Conservation (phyloP, 2,329 filamentous ascomycete genomes). For the Aspergillus sp. region DNA sequence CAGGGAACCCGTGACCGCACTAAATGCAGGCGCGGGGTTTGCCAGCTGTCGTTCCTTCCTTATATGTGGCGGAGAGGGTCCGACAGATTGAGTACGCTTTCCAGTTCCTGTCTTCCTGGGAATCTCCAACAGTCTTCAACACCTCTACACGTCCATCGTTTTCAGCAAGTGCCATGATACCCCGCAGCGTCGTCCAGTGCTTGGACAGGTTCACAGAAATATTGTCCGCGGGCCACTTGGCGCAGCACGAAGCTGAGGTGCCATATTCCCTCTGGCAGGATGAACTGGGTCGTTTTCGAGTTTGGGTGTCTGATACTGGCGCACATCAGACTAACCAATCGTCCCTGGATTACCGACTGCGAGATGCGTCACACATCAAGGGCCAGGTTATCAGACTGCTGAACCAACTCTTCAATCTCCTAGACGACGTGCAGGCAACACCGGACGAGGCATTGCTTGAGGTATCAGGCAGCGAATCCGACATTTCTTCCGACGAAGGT, state of each 20-base stretch:
- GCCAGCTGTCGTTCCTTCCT: no score
- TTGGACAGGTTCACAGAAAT: not conserved
- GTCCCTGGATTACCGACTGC: constrained; percentile 18
- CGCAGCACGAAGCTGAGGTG: not conserved
- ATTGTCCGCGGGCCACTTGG: not conserved
- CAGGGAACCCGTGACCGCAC: no score
- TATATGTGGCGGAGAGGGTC: no score
- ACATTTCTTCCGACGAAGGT: constrained; percentile 1
- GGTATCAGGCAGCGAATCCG: constrained; percentile 1
- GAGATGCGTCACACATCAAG: constrained; percentile 12
- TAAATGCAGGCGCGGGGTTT: no score
- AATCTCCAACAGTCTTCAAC: no score
- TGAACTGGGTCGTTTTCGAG: constrained; percentile 6
- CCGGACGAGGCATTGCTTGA: not conserved
- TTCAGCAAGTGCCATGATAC: not conserved
- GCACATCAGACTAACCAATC: constrained; percentile 14
- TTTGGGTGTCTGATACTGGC: constrained; percentile 20
- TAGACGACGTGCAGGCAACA: constrained; percentile 1
- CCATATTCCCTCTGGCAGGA: constrained; percentile 3
- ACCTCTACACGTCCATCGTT: no score
- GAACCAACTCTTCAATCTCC: constrained; percentile 7
- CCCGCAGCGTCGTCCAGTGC: not conserved
- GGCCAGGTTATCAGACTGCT: constrained; percentile 8
- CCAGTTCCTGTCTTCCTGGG: no score
- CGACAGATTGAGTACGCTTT: no score